phyloP scores from a whole-genome alignment of 768 basidiomycete genomes.

The Leccinum arenicola region DNA sequence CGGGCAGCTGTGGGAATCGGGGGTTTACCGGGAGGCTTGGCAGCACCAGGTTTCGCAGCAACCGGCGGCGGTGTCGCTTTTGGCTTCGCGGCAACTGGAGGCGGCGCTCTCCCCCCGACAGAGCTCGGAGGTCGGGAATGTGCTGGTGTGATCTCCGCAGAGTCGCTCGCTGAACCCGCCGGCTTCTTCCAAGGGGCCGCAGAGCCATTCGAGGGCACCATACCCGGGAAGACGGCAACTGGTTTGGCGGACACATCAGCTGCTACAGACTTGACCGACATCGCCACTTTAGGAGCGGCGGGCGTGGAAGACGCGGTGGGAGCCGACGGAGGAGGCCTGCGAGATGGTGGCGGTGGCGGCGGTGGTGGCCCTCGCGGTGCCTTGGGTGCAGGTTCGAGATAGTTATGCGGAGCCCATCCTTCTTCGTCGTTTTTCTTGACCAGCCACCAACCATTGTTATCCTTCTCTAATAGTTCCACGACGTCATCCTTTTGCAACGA shows the following conservation, averaged over 20 bases:
- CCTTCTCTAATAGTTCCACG: slow-evolving; percentile 89
- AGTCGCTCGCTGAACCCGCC: slow-evolving; percentile 32
- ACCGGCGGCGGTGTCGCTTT: slow-evolving; percentile 59
- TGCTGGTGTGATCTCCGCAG: slow-evolving; percentile 38
- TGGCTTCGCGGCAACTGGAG: slow-evolving; percentile 63
- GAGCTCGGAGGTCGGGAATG: slow-evolving; percentile 53
- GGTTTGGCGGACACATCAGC: slow-evolving; percentile 73
- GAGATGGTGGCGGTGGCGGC: slow-evolving; percentile 66
- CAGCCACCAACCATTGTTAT: slow-evolving; percentile 98
- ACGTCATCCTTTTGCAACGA: slow-evolving; percentile 85
- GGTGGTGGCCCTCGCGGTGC: slow-evolving; percentile 62
- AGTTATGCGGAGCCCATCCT: slow-evolving; percentile 96
- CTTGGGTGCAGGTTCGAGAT: slow-evolving; percentile 77
- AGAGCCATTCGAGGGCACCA: slow-evolving; percentile 65
- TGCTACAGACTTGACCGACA: slow-evolving; percentile 41
- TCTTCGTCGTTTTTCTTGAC: slow-evolving; percentile 79
- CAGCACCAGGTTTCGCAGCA: slow-evolving; percentile 49
- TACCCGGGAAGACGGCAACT: slow-evolving; percentile 78
- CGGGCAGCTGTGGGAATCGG: slow-evolving; percentile 57
- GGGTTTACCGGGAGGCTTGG: slow-evolving; percentile 56
- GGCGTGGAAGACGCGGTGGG: slow-evolving; percentile 38
- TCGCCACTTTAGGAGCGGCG: slow-evolving; percentile 34
- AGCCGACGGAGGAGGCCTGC: slow-evolving; percentile 42
- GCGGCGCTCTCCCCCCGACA: slow-evolving; percentile 49
- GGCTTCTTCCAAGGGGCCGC: slow-evolving; percentile 73